These are phyloP conservation scores for Cornus suecica DNA, from an alignment of 148 eudicot genomes.

Conservation along the genomic window DNA sequence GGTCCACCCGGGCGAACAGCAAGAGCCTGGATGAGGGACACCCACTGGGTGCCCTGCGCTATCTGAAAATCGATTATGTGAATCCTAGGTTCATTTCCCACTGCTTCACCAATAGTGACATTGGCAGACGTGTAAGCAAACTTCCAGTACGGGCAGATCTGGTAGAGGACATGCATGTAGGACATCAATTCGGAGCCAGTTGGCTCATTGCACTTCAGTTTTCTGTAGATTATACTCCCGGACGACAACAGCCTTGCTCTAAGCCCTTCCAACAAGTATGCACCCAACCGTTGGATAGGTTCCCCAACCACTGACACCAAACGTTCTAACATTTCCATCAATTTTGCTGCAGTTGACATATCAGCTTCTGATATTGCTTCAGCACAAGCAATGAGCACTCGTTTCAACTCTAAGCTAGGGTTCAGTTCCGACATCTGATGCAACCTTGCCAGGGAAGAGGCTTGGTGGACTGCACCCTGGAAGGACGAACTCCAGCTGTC, in stretches of 20 bases:
- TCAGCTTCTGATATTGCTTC: conserved; percentile 55
- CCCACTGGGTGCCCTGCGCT: conserved; percentile 89
- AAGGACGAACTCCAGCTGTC: conserved; percentile 44
- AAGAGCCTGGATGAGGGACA: conserved; percentile 47
- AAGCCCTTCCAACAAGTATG: conserved; percentile 87
- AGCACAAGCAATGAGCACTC: conserved; percentile 62
- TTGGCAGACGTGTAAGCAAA: conserved; percentile 78
- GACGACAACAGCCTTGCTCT: conserved; percentile 62
- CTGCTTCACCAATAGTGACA: conserved; percentile 54
- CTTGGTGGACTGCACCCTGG: conserved; percentile 28
- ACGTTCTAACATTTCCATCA: conserved; percentile 54
- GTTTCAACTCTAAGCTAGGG: conserved; percentile 50
- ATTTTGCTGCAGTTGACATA: conserved; percentile 21
- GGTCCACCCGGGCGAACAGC: conserved; percentile 66
- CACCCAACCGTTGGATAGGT: conserved; percentile 74
- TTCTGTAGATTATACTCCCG: conserved; percentile 71
- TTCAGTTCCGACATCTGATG: conserved; percentile 38
- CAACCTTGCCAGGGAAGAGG: conserved; percentile 22
- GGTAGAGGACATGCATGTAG: conserved; percentile 69
- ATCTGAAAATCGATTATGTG: conserved; percentile 90
- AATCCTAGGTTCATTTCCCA: conserved; percentile 53
- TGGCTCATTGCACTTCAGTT: conserved; percentile 73
- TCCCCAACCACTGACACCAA: conserved; percentile 78
- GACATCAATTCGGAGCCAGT: conserved; percentile 67
- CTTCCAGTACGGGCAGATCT: conserved; percentile 65